phyloP scores from a whole-genome alignment of 495 filamentous ascomycete genomes.

The Echria macrotheca region DNA sequence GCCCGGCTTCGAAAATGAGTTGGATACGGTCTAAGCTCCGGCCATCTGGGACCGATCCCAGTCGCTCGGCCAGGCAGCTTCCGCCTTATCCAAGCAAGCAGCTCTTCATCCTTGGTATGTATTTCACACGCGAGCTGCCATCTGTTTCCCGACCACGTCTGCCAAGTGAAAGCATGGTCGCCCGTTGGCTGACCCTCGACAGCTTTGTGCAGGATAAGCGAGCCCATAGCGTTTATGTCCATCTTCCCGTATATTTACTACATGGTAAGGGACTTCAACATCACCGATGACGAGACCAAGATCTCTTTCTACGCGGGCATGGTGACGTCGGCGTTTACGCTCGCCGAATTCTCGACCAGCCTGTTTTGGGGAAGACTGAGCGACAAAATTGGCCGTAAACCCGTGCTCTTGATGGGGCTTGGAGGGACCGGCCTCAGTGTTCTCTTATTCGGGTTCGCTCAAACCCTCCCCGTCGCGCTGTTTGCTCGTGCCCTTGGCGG shows the following conservation, averaged over 20 bases:
- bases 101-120: constrained; percentile 67
- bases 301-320: constrained; percentile 92
- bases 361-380: constrained; percentile 91
- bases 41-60: constrained; percentile 1
- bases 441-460: constrained; percentile 86
- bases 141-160: background rate
- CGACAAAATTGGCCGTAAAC: constrained; percentile 88
- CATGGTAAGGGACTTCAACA: constrained; percentile 90
- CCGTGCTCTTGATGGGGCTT: constrained; percentile 80
- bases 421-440: constrained; percentile 90
- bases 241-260: constrained; percentile 99
- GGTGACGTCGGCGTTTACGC: constrained; percentile 94
- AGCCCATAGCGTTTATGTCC: constrained; percentile 99
- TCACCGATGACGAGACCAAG: constrained; percentile 68
- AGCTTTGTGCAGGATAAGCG: constrained; percentile 94
- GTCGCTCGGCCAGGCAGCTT: constrained; percentile 11
- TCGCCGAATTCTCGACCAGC: constrained; percentile 88
- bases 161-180: background rate
- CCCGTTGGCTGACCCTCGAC: constrained; percentile 30
- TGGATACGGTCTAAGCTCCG: constrained; percentile 12
- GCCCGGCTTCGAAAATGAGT: no score
- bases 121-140: background rate
- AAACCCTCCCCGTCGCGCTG: constrained; percentile 75
- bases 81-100: constrained; percentile 53
- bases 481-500: constrained; percentile 85